Conservation (phyloP, 805 yeast species). For the Lachancea mirantina region DNA sequence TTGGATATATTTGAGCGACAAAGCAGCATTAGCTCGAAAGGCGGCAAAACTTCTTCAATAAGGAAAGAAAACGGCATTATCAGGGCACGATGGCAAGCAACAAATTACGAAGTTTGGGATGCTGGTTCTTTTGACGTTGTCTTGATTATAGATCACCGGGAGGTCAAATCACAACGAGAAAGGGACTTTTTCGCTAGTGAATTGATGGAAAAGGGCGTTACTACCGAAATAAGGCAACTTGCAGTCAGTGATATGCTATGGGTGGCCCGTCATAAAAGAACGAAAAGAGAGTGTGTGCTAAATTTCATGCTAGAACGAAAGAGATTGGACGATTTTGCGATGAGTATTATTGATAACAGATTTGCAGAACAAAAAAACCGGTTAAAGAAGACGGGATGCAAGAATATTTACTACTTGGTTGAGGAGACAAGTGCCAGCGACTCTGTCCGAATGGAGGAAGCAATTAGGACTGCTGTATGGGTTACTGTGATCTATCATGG, state of each 20-base stretch:
- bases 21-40: too few species aligned
- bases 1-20: not conserved
- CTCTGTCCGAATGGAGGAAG: constrained; percentile 42
- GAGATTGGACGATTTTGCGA: constrained; percentile 75
- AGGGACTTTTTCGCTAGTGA: constrained; percentile 62
- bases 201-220: constrained; percentile 42
- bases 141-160: constrained; percentile 74
- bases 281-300: constrained; percentile 58
- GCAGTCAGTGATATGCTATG: constrained; percentile 85
- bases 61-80: constrained; percentile 7
- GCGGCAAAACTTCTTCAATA: too few species aligned
- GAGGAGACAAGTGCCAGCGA: constrained; percentile 57
- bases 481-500: constrained; percentile 57
- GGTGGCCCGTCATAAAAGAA: constrained; percentile 64
- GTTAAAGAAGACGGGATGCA: constrained; percentile 59
- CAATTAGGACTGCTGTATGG: constrained; percentile 71
- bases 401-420: constrained; percentile 63
- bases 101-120: constrained; percentile 46
- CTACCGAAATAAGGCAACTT: constrained; percentile 48
- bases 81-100: constrained; percentile 20
- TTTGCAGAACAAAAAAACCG: constrained; percentile 82
- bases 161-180: constrained; percentile 59
- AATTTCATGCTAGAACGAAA: constrained; percentile 88
- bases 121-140: constrained; percentile 50
- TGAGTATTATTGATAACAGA: constrained; percentile 81